Evolutionary conservation across 2,329 filamentous ascomycete species (phyloP).

Genomic region (Phialophora tarda): DNA sequence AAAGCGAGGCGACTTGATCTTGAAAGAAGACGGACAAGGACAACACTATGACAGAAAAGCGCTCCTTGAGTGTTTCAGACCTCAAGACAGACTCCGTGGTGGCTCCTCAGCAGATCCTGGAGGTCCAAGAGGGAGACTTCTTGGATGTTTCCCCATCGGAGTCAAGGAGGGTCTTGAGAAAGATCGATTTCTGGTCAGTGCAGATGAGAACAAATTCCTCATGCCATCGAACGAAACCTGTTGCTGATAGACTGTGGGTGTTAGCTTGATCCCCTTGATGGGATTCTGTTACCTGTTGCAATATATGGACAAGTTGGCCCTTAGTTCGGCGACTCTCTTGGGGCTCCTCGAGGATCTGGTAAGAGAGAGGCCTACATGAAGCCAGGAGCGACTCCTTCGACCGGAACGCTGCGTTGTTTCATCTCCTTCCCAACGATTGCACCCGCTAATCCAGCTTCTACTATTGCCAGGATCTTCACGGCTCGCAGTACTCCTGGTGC

Average conservation of each 20-base stretch:
- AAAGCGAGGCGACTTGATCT: not conserved
- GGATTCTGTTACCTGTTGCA: conserved; percentile 43
- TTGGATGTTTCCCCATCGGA: conserved; percentile 8
- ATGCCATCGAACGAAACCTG: not conserved
- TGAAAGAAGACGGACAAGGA: not conserved
- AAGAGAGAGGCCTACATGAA: not conserved
- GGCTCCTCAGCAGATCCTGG: not conserved
- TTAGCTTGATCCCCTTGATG: conserved; percentile 41
- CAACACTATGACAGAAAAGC: not conserved
- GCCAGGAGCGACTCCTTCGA: not conserved
- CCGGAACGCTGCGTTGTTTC: not conserved
- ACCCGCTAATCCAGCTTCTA: conserved; percentile 19
- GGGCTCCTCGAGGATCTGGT: conserved; percentile 40
- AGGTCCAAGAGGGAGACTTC: conserved; percentile 4
- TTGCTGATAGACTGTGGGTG: not conserved
- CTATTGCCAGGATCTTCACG: conserved; percentile 38
- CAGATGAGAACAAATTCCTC: not conserved
- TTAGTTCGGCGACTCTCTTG: conserved; percentile 44
- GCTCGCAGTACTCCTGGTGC: conserved; percentile 43
- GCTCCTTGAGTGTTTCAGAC: not conserved
- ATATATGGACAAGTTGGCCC: conserved; percentile 44
- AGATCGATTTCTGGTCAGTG: conserved; percentile 25
- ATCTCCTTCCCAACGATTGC: not conserved
- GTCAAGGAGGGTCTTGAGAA: conserved; percentile 16
- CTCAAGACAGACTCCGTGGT: conserved; percentile 2